Evolutionary conservation across 140 eudicot species (phyloP), one percentile per base, ranked within the genome.

Genomic region (Ambrosia hybrid): DNA sequence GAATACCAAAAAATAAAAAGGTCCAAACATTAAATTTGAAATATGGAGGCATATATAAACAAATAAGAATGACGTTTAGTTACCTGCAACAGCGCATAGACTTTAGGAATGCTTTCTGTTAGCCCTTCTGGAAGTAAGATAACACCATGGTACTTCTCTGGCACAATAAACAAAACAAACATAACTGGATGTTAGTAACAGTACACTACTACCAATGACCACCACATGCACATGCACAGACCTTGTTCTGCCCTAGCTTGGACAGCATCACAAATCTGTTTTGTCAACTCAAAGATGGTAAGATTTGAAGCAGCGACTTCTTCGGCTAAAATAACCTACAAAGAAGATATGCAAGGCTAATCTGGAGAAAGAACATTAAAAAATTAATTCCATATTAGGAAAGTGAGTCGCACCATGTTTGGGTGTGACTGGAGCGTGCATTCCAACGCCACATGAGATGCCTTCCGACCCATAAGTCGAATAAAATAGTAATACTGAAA

Each of bases 401-500:
- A 68, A 68, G 51, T 34, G 55, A 70, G 59, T 55, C 81, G 65
- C 51, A 93, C 98, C 97, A 93, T 84, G 79, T 93, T 93, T 51
- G 98, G 98, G 73, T 93, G 98, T 9, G 98, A 93, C 80, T 93
- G 98, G 16, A 93, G 87, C 66, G 97, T 81, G 88, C 98, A 93
- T 77, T 93, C 98, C 81, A 93, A 51, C 14, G 98, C 98, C 65
- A 93, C 97, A 76, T 93, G 98, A 65, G 98, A 93, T 49, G 97
- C 91, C 84, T 88, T 90, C 53, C 89, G 87, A 15, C 98, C 97
- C 98, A 93, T 93, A 77, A 93, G 85, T 45, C 98, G 85, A 68
- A 93, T 84, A 79, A 93, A 93, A 73, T 93, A 93, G 64, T 93
- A 93, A 57, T 93, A 93, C 98, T 93, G 86, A 11, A 48, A 9